Percentiles rank a stretch among this genome's conserved stretches.
Conservation (phyloP, 768 basidiomycete genomes). For the Amanita fuliginea region DNA sequence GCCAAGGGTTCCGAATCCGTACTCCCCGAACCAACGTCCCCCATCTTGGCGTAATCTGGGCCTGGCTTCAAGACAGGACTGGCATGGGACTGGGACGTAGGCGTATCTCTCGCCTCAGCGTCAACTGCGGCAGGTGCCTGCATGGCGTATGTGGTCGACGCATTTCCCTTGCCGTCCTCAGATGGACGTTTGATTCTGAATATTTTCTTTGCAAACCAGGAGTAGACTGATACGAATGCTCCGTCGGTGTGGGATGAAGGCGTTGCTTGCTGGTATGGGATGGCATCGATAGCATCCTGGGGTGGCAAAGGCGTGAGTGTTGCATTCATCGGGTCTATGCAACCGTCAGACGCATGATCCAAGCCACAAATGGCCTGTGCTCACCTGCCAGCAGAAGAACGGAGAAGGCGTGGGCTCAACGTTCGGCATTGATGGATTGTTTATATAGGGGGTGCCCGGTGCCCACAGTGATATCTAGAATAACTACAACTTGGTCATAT, state of each 20-base stretch:
- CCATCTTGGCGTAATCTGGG: conserved; percentile 40
- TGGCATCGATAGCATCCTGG: not conserved
- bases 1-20: conserved; percentile 20
- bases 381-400: not conserved
- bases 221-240: not conserved
- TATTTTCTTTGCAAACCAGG: not conserved
- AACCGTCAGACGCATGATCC: not conserved
- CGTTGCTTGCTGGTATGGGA: not conserved
- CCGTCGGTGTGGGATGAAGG: not conserved
- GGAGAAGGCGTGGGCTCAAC: not conserved
- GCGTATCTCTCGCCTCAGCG: not conserved
- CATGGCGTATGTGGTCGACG: not conserved
- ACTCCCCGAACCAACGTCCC: conserved; percentile 26
- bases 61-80: conserved; percentile 21
- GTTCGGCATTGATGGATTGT: not conserved
- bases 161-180: too few species aligned
- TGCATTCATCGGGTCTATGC: not conserved
- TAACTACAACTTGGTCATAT: conserved; percentile 1
- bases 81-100: not conserved
- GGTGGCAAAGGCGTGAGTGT: not conserved
- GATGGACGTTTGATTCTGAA: not conserved
- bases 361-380: not conserved
- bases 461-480: not conserved
- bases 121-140: not conserved
- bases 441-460: not conserved